Conservation (phyloP, 2,329 filamentous ascomycete species). For the Knufia fluminis region DNA sequence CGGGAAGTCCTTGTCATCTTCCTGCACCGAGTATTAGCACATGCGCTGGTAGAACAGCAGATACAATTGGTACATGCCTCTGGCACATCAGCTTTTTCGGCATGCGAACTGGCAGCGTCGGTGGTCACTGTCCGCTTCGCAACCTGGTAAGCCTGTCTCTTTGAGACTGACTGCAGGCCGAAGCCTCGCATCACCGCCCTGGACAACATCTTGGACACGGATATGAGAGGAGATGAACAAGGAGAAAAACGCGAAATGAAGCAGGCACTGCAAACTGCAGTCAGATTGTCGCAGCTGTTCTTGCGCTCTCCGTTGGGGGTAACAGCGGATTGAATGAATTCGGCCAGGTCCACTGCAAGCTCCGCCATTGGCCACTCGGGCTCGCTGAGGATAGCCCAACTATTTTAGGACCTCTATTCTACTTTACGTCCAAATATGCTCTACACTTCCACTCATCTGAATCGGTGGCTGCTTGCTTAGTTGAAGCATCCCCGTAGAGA, state of each 20-base stretch:
- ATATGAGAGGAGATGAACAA: slow-evolving; percentile 9
- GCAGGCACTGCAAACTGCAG: neutral
- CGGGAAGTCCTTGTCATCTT: slow-evolving; percentile 87
- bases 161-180: slow-evolving; percentile 26
- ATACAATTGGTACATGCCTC: slow-evolving; percentile 47
- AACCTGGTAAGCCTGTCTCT: slow-evolving; percentile 37
- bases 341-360: slow-evolving; percentile 4
- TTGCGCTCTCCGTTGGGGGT: too few species aligned
- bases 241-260: slow-evolving; percentile 7
- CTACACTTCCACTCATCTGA: too few species aligned
- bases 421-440: too few species aligned
- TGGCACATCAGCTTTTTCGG: slow-evolving; percentile 66
- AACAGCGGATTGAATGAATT: too few species aligned
- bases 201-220: slow-evolving; percentile 18
- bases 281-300: neutral
- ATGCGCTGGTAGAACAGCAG: neutral
- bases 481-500: too few species aligned
- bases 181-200: slow-evolving; percentile 21
- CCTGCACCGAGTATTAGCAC: slow-evolving; percentile 42
- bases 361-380: neutral
- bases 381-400: neutral
- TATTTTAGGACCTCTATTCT: neutral
- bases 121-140: slow-evolving; percentile 77
- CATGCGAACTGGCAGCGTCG: slow-evolving; percentile 83
- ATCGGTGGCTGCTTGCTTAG: too few species aligned